These are phyloP conservation scores for Theobroma cacao DNA, from an alignment of 345 rosid genomes.

Conservation along the genomic window DNA sequence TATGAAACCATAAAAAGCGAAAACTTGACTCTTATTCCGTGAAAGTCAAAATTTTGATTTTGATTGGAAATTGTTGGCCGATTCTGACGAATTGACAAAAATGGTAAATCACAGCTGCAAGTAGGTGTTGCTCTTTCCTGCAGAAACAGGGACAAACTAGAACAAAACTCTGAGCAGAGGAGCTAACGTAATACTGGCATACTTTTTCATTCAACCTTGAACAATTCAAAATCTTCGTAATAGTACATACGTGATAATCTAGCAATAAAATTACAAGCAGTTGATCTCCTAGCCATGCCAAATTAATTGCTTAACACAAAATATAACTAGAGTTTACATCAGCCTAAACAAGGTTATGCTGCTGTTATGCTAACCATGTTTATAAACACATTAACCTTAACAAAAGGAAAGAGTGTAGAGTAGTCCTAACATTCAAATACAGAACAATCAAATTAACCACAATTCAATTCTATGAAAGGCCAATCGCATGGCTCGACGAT, in stretches of 20 bases:
- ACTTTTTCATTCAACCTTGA: no score
- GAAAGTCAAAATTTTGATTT: neutral
- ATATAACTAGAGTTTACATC: no score
- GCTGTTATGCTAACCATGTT: neutral
- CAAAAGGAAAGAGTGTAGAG: neutral
- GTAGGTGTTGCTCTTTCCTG: neutral
- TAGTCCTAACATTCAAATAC: neutral
- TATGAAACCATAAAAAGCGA: neutral
- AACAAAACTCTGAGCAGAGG: neutral
- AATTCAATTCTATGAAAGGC: neutral
- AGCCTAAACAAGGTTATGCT: no score
- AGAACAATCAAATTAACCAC: neutral
- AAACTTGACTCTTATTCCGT: no score
- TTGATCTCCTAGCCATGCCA: no score
- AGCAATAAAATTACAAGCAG: neutral
- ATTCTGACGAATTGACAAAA: neutral
- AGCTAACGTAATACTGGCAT: neutral
- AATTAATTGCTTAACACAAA: no score
- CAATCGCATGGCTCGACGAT: neutral
- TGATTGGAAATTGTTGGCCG: neutral
- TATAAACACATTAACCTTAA: neutral
- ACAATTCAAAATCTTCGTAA: no score
- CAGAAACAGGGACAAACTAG: neutral
- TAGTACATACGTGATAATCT: no score
- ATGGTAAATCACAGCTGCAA: neutral